phyloP scores from a whole-genome alignment of 2,329 filamentous ascomycete species.

The Cladophialophora exuberans region DNA sequence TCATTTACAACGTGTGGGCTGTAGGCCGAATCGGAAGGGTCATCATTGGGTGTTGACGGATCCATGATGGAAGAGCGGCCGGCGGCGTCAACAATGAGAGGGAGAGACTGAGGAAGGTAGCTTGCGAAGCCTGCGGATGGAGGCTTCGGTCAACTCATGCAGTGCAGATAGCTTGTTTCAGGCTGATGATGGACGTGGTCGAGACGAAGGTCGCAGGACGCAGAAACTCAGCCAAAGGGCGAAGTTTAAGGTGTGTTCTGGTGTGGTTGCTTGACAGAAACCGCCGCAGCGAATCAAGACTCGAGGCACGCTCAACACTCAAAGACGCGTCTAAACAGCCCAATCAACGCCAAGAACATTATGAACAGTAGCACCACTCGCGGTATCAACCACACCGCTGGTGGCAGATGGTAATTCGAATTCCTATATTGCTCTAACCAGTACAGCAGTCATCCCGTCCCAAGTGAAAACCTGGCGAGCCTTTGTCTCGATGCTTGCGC shows the following conservation, averaged over 20 bases:
- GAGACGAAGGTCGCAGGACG: constrained; percentile 1
- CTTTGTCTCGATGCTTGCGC: constrained; percentile 25
- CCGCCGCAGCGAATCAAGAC: constrained; percentile 12
- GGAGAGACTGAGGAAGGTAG: background rate
- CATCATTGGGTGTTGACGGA: constrained; percentile 10
- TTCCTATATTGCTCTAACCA: background rate
- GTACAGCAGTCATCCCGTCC: background rate
- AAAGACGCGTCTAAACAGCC: constrained; percentile 9
- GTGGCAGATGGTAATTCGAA: background rate
- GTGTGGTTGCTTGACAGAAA: constrained; percentile 5
- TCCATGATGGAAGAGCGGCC: constrained; percentile 21
- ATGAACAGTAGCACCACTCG: background rate
- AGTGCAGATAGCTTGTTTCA: constrained; percentile 7
- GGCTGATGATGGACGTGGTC: constrained; percentile 9
- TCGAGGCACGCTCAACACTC: constrained; percentile 2
- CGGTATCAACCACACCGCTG: background rate
- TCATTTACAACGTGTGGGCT: constrained; percentile 33
- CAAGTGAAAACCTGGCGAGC: background rate
- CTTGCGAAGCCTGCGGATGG: constrained; percentile 14
- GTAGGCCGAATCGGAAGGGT: constrained; percentile 33
- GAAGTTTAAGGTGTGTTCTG: constrained; percentile 12
- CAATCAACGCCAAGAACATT: constrained; percentile 6
- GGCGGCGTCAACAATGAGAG: constrained; percentile 3
- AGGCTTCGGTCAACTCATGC: constrained; percentile 20
- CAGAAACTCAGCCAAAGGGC: constrained; percentile 7